Conservation (phyloP, 116 monocot genomes). For the Dioscorea cayenensis region DNA sequence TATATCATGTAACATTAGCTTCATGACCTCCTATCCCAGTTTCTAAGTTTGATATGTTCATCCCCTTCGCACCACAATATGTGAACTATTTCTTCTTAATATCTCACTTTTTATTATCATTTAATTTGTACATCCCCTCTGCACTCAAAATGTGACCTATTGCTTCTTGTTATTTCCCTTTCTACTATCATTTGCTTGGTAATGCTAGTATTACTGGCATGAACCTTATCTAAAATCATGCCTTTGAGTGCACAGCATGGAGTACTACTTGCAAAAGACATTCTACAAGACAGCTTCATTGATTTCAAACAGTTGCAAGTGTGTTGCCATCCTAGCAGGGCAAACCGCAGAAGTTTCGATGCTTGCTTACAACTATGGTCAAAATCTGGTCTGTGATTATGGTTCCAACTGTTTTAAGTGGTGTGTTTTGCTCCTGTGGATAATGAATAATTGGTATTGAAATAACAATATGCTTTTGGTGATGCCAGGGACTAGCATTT, state of each 20-base stretch:
- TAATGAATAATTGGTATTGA: neutral
- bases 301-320: conserved; percentile 93
- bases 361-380: conserved; percentile 83
- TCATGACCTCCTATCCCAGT: neutral
- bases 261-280: conserved; percentile 93
- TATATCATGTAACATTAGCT: neutral
- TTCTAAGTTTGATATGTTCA: too few relatives aligned
- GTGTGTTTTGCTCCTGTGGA: neutral
- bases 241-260: conserved; percentile 67
- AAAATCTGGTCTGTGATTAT: conserved; percentile 64
- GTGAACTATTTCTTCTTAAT: too few relatives aligned
- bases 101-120: too few relatives aligned
- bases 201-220: neutral
- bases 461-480: neutral
- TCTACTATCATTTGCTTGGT: too few relatives aligned
- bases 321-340: conserved; percentile 78
- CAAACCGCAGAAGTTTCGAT: conserved; percentile 82
- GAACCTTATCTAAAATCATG: conserved; percentile 3
- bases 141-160: too few relatives aligned
- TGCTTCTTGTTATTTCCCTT: too few relatives aligned
- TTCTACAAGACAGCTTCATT: conserved; percentile 93
- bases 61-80: too few relatives aligned
- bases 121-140: too few relatives aligned
- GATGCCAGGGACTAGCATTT: conserved; percentile 77
- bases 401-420: neutral